These are phyloP conservation scores for Alternaria gansuensis DNA, from an alignment of 2,329 filamentous ascomycete genomes.

Conservation along the genomic window DNA sequence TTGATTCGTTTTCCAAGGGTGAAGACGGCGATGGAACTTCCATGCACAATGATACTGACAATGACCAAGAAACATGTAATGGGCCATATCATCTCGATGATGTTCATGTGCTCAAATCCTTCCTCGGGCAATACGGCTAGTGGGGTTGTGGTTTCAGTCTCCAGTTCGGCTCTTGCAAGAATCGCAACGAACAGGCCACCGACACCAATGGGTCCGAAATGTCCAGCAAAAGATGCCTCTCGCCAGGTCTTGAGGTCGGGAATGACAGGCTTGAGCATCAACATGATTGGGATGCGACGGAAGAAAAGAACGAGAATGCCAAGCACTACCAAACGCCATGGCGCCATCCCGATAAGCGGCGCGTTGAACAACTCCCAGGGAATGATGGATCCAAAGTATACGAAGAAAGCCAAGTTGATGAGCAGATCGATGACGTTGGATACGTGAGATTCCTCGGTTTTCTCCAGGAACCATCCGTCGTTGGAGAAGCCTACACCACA, in stretches of 20 bases:
- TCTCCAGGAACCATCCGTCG: slow-evolving; percentile 97
- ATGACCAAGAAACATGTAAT: slow-evolving; percentile 95
- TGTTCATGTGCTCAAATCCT: slow-evolving; percentile 68
- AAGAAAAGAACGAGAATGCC: slow-evolving; percentile 95
- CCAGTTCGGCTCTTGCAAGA: slow-evolving; percentile 88
- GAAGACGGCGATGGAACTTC: slow-evolving; percentile 97
- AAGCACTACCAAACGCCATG: slow-evolving; percentile 93
- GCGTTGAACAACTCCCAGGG: slow-evolving; percentile 93
- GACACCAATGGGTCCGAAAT: slow-evolving; percentile 97
- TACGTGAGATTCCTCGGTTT: slow-evolving; percentile 97
- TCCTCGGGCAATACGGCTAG: slow-evolving; percentile 65
- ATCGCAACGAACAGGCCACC: slow-evolving; percentile 96
- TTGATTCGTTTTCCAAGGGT: slow-evolving; percentile 98
- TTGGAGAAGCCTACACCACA: slow-evolving; percentile 99
- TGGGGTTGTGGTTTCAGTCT: slow-evolving; percentile 78
- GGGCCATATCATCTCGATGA: slow-evolving; percentile 92
- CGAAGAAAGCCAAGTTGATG: slow-evolving; percentile 97
- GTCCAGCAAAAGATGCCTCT: slow-evolving; percentile 93
- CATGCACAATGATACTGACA: slow-evolving; percentile 91
- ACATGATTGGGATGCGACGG: slow-evolving; percentile 94
- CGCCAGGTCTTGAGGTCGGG: slow-evolving; percentile 98
- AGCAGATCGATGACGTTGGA: slow-evolving; percentile 99
- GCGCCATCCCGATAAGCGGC: slow-evolving; percentile 72
- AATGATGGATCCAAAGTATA: slow-evolving; percentile 96
- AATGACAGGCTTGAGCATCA: slow-evolving; percentile 88